A percentile compares a stretch with the other conserved stretches of the same genome.
phyloP scores from a whole-genome alignment of 2,329 filamentous ascomycete genomes.

The Epichloe baconii region DNA sequence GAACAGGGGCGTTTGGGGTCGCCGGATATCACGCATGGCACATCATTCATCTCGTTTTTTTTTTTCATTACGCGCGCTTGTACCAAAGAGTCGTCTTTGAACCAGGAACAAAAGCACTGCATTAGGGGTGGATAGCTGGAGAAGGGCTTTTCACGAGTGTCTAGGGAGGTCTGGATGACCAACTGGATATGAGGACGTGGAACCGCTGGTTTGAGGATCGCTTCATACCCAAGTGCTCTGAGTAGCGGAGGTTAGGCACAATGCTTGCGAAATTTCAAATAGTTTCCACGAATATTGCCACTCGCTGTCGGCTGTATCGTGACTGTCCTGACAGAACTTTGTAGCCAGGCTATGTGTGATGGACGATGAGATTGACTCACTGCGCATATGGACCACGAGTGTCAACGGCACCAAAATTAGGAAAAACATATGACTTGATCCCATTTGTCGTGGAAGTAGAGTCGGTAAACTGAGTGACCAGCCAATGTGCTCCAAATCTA shows the following conservation, averaged over 20 bases:
- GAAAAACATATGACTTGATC: too few species aligned
- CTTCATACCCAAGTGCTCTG: conserved; percentile 45
- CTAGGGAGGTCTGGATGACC: conserved; percentile 23
- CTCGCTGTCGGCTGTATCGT: neutral
- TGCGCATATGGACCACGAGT: too few species aligned
- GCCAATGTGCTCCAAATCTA: too few species aligned
- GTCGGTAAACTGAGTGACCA: too few species aligned
- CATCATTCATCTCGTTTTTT: conserved; percentile 32
- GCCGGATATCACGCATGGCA: conserved; percentile 72
- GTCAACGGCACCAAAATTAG: too few species aligned
- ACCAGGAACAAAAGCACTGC: conserved; percentile 33
- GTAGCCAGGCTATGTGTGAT: too few species aligned
- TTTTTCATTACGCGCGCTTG: conserved; percentile 28
- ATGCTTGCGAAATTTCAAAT: conserved; percentile 46
- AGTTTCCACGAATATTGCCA: conserved; percentile 33
- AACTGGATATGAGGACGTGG: conserved; percentile 46
- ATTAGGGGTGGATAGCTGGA: conserved; percentile 45
- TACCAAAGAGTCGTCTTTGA: conserved; percentile 32
- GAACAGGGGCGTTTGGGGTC: conserved; percentile 58
- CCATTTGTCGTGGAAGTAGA: too few species aligned
- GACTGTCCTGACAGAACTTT: neutral
- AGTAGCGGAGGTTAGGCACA: conserved; percentile 33
- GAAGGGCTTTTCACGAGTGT: conserved; percentile 45
- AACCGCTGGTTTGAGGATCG: conserved; percentile 48
- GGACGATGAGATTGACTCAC: too few species aligned